Evolutionary conservation across 176 grass and related monocot species (phyloP), one percentile per base, ranked within the genome.

Genomic region (Musa troglodytarum): DNA sequence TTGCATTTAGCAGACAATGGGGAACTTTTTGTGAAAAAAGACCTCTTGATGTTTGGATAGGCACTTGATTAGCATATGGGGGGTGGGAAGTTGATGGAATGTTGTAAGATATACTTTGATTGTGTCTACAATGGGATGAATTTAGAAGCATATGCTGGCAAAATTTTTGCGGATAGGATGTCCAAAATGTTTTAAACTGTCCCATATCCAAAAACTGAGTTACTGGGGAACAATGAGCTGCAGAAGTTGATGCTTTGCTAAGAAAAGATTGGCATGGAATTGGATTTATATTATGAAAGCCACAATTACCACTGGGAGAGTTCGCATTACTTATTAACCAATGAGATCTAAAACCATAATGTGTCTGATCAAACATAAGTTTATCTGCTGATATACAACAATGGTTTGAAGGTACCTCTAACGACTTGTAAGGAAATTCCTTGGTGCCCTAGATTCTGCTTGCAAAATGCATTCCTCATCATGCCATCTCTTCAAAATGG

Each of bases 21-120:
- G 81, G 68, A 77, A 80, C 21, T 34, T 34, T 72, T 69, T 65
- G 26, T 17, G 72, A 80, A 83, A 78, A 77, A 76, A 71, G 83
- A 34, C 68, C 83, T 66, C 17, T 65, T 72, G 81, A 28, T 86
- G 84, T 66, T 71, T 58, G 62, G 57, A 82, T 15, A 67, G 76
- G 76, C 79, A 49, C 76, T 66, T 61, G 29, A 49, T 79, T 57
- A 76, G 81, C 75, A 29, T 50, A 57, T 66, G 22, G 25, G 49
- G 81, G 77, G 56, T 69, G 69, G 63, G 49, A 73, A 71, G 78
- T 54, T 79, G 75, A 76, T 50, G 65, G 54, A 56, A 73, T 80
- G 76, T 34, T 59, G 21, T 74, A 82, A 29, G 72, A 70, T 49
- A 55, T 34, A 11, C 75, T 70, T 59, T 70, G 83, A 25, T 16